Evolutionary conservation across 371 early-diverging fungal genomes (phyloP).

Genomic region (Circinella minor): DNA sequence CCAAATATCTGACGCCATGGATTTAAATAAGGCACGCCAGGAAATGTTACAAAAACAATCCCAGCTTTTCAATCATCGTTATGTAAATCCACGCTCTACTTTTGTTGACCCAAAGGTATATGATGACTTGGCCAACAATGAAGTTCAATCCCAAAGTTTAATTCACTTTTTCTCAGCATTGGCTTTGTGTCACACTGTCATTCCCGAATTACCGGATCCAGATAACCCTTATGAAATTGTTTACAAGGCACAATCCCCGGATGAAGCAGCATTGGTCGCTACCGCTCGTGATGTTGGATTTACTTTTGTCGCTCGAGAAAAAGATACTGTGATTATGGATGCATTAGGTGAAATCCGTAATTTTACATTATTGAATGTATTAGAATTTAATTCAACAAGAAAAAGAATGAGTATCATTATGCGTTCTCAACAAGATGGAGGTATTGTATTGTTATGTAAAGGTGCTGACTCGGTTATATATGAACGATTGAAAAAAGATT

Average conservation of each 20-base stretch:
- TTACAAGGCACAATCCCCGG: conserved; percentile 94
- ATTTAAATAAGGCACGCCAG: conserved; percentile 39
- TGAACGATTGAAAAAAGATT: conserved; percentile 65
- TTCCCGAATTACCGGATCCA: conserved; percentile 59
- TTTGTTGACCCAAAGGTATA: conserved; percentile 55
- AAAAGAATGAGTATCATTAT: conserved; percentile 89
- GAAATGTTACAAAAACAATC: conserved; percentile 48
- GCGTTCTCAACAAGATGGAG: conserved; percentile 67
- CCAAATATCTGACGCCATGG: conserved; percentile 24
- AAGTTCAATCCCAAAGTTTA: conserved; percentile 44
- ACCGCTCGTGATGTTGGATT: conserved; percentile 92
- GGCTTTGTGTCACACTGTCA: conserved; percentile 83
- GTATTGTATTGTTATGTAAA: conserved; percentile 87
- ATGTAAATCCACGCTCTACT: conserved; percentile 40
- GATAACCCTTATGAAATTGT: conserved; percentile 57
- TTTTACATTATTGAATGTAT: conserved; percentile 73
- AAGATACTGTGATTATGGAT: conserved; percentile 69
- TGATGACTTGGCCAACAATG: conserved; percentile 41
- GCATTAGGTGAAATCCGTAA: conserved; percentile 73
- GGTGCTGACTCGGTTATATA: conserved; percentile 96
- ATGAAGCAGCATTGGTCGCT: conserved; percentile 92
- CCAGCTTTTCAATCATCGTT: conserved; percentile 47
- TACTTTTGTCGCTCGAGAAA: conserved; percentile 75
- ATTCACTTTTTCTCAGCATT: conserved; percentile 79
- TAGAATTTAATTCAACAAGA: conserved; percentile 88